Base-by-base conservation (phyloP, 2,329 filamentous ascomycete genomes). In the Cladorrhinum sp. region DNA sequence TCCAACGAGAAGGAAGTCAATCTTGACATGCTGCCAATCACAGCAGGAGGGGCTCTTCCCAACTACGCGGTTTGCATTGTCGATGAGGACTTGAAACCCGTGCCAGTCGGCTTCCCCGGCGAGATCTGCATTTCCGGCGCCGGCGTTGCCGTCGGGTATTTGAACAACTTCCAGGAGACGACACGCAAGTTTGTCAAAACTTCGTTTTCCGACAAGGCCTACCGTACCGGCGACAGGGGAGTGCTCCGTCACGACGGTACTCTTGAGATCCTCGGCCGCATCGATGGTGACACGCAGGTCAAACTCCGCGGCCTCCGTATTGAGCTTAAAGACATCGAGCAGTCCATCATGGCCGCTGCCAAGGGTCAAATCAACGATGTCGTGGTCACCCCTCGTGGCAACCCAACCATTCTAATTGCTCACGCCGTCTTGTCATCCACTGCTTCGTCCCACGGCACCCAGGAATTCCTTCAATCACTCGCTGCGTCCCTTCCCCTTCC, bases 291-390 rank as follows among this genome's bases (percentile, higher is more conserved):
- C 36, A 26, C 18, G 10, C 54, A 56, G 9, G 54, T 56, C 12
- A 18, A 56, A 36, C 39, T 56, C 54, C 26, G 54, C n/a, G 54
- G 54, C 14, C 18, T 56, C 30, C 21, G 54, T 24, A 36, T 56
- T 16, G 54, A 56, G 12, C 36, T 56, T 6, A 12, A 46, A 9
- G 54, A 56, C 18, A 39, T 48, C 9, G 26, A 28, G 26, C 26
- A 28, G 26, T 28, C 26, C 26, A 28, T 28, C 26, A 28, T 28
- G 26, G 9, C 4, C 4, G 9, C 26, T 9, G 26, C 26, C 26
- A 28, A 28, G 26, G 26, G 26, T 28, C 26, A 28, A 28, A 28
- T 28, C 26, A 28, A 28, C 4, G 26, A 28, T 4, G 26, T 28
- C 9, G 20, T 50, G 9, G 48, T 23, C 48, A 50, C 18, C 4